Conservation (phyloP, 352 stramenopile genomes). For the Pythium angustatum region DNA sequence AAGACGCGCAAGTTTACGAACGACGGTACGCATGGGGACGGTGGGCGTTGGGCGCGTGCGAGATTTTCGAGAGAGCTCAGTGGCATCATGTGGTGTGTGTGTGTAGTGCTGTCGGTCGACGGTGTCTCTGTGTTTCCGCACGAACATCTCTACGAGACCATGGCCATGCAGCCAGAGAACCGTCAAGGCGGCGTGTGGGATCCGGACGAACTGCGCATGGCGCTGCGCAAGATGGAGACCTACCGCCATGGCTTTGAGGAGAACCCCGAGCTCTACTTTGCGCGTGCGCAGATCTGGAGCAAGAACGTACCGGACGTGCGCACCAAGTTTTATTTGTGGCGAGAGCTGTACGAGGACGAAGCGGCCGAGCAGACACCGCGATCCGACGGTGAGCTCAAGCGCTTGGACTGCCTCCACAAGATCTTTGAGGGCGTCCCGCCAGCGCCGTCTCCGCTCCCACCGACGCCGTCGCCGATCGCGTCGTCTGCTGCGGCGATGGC, state of each 20-base stretch:
- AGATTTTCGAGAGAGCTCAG: no score
- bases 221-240: conserved; percentile 59
- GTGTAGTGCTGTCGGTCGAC: conserved; percentile 17
- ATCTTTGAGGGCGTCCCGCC: conserved; percentile 57
- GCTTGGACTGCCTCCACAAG: conserved; percentile 41
- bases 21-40: conserved; percentile 36
- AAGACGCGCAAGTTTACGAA: conserved; percentile 70
- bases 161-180: conserved; percentile 59
- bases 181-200: conserved; percentile 56
- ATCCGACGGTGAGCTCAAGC: conserved; percentile 16
- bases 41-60: background rate
- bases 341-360: conserved; percentile 63
- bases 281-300: conserved; percentile 63
- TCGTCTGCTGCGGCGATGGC: background rate
- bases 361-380: conserved; percentile 31
- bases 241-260: conserved; percentile 48
- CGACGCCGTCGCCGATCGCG: conserved; percentile 17
- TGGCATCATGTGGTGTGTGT: no score
- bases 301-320: conserved; percentile 49
- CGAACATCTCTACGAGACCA: conserved; percentile 75
- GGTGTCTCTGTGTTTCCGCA: conserved; percentile 46
- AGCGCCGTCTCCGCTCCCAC: conserved; percentile 16
- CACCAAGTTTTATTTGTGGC: conserved; percentile 74
- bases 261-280: conserved; percentile 60
- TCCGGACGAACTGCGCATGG: conserved; percentile 62